Conservation (phyloP, 257 asterid species). For the Nicotiana otophora region DNA sequence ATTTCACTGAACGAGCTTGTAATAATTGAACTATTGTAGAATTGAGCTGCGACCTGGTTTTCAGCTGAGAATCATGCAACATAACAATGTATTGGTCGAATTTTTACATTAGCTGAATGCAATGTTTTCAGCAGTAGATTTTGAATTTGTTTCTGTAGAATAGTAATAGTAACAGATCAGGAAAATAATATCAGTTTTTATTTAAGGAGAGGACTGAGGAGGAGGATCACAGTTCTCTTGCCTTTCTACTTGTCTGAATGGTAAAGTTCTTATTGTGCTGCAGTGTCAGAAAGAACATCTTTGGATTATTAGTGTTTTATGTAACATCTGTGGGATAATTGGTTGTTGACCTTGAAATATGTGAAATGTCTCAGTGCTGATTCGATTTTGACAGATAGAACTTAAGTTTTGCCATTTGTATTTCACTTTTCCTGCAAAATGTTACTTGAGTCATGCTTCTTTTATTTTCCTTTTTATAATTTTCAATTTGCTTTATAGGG, state of each 20-base stretch:
- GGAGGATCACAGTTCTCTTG: not conserved
- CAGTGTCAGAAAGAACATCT: not conserved
- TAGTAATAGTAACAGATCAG: not conserved
- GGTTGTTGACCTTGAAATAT: not conserved
- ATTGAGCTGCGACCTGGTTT: not conserved
- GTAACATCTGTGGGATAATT: not conserved
- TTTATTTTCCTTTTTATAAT: not conserved
- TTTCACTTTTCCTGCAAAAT: not conserved
- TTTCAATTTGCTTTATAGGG: slow-evolving; percentile 11
- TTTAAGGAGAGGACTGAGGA: not conserved
- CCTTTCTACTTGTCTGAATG: not conserved
- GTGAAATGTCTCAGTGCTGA: not conserved
- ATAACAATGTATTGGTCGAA: not conserved
- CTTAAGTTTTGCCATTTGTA: not conserved
- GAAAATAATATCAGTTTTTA: not conserved
- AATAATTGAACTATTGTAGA: not conserved
- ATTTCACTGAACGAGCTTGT: not conserved
- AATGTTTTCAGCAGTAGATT: not conserved
- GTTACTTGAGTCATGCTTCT: slow-evolving; percentile 1
- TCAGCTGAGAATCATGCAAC: not conserved
- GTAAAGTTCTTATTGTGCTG: not conserved
- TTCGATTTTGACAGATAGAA: not conserved
- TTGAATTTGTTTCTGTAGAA: not conserved
- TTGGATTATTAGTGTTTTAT: not conserved
- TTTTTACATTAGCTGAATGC: not conserved